These are phyloP conservation scores for Lithohypha guttulata DNA, from an alignment of 2,329 filamentous ascomycete species.

Conservation along the genomic window DNA sequence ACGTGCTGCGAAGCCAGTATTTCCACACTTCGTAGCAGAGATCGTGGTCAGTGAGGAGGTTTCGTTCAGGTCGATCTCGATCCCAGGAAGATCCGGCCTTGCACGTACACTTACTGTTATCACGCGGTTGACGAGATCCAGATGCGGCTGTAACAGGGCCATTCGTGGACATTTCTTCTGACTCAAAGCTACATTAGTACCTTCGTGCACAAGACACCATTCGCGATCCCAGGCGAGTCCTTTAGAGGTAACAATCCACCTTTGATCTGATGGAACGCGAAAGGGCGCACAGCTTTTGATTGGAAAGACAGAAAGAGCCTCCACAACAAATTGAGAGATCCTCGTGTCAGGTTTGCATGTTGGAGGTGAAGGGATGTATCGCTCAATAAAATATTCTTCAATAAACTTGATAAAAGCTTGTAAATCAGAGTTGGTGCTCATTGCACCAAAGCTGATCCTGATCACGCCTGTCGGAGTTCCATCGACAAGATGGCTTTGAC, in stretches of 20 bases:
- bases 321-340: conserved; percentile 39
- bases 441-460: conserved; percentile 75
- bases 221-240: conserved; percentile 90
- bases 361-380: conserved; percentile 12
- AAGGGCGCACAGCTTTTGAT: conserved; percentile 91
- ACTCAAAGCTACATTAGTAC: conserved; percentile 71
- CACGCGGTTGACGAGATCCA: conserved; percentile 59
- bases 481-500: conserved; percentile 67
- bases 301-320: conserved; percentile 66
- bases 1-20: conserved; percentile 26
- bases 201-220: conserved; percentile 86
- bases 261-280: conserved; percentile 48
- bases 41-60: conserved; percentile 29
- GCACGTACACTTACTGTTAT: conserved; percentile 47
- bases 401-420: conserved; percentile 61
- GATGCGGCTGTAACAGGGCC: conserved; percentile 64
- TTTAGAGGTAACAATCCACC: conserved; percentile 71
- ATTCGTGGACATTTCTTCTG: conserved; percentile 84
- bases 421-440: conserved; percentile 72
- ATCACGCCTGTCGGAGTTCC: conserved; percentile 84
- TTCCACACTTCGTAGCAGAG: conserved; percentile 24
- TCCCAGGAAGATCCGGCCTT: conserved; percentile 23
- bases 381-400: conserved; percentile 52
- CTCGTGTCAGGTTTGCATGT: not conserved
- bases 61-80: conserved; percentile 48